A percentile compares a stretch with the other conserved stretches of the same genome.
These are phyloP conservation scores for Penicillium argentinense DNA, from an alignment of 495 filamentous ascomycete genomes.

Conservation along the genomic window DNA sequence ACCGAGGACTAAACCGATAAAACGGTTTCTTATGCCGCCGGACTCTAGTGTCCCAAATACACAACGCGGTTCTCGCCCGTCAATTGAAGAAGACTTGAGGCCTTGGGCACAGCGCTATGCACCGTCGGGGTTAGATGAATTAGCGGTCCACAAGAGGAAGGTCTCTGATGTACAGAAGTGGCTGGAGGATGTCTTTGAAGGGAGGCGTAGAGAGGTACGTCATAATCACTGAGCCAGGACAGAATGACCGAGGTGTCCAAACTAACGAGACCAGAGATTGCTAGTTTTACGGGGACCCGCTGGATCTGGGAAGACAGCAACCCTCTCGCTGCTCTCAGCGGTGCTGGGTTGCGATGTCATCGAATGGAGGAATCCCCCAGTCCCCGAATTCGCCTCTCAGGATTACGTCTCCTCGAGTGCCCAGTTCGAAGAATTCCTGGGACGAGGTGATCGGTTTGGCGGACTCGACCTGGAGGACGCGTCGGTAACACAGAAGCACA, in stretches of 20 bases:
- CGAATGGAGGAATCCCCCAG: conserved; percentile 87
- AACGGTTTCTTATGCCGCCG: conserved; percentile 28
- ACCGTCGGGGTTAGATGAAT: conserved; percentile 70
- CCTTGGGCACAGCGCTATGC: conserved; percentile 89
- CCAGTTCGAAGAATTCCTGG: conserved; percentile 90
- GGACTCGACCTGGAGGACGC: conserved; percentile 59
- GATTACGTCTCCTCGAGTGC: conserved; percentile 63
- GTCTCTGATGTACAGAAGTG: conserved; percentile 81
- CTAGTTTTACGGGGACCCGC: conserved; percentile 89
- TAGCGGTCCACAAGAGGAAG: conserved; percentile 92
- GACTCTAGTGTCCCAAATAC: neutral
- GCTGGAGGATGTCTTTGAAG: conserved; percentile 71
- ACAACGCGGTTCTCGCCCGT: no score
- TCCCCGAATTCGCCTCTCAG: conserved; percentile 54
- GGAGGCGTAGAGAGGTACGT: conserved; percentile 38
- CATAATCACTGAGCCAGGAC: neutral
- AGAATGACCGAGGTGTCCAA: no score
- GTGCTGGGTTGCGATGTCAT: conserved; percentile 69
- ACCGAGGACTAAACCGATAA: conserved; percentile 11
- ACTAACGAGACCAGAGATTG: conserved; percentile 55
- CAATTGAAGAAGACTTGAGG: no score
- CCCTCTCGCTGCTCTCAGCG: conserved; percentile 71
- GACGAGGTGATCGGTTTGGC: conserved; percentile 72
- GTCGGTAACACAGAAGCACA: neutral
- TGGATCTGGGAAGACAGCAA: conserved; percentile 90